Conservation (phyloP, 352 stramenopile species). For the Pythium aristosporum region DNA sequence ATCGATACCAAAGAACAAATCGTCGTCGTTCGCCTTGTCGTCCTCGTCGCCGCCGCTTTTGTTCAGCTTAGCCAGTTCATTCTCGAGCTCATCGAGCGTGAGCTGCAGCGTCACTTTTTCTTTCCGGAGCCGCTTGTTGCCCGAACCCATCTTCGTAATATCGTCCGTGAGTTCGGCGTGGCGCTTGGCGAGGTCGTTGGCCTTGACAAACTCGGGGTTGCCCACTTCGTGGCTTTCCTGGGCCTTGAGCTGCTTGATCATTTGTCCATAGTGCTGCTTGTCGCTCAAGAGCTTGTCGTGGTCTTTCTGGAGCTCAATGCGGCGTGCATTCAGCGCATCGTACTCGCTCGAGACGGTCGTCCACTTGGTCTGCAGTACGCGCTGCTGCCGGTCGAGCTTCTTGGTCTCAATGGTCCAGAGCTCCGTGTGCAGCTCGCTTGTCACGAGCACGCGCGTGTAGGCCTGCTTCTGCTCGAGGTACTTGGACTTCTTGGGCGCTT, state of each 20-base stretch:
- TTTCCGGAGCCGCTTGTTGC: conserved; percentile 83
- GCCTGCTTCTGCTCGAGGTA: conserved; percentile 82
- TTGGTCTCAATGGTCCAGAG: conserved; percentile 87
- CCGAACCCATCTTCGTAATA: conserved; percentile 79
- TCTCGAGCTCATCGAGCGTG: conserved; percentile 70
- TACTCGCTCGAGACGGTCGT: conserved; percentile 68
- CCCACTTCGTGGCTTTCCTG: conserved; percentile 71
- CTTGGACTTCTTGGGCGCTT: conserved; percentile 39
- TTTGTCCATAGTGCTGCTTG: conserved; percentile 68
- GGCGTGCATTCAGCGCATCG: conserved; percentile 56
- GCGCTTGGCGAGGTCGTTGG: conserved; percentile 68
- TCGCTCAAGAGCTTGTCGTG: conserved; percentile 70
- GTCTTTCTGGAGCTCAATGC: conserved; percentile 67
- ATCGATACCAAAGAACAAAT: conserved; percentile 76
- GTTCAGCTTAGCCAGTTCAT: conserved; percentile 60
- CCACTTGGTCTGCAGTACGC: conserved; percentile 66
- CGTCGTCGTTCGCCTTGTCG: conserved; percentile 53
- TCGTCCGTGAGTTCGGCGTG: conserved; percentile 82
- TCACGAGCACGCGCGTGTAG: conserved; percentile 78
- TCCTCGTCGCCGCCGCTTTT: conserved; percentile 64
- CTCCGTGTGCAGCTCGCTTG: conserved; percentile 78
- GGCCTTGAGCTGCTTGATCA: conserved; percentile 83
- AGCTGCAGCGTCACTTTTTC: conserved; percentile 68
- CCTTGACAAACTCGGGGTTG: conserved; percentile 76
- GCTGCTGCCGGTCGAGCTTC: conserved; percentile 62